phyloP scores from a whole-genome alignment of 768 basidiomycete genomes.

The Boletus vinaceobasis region DNA sequence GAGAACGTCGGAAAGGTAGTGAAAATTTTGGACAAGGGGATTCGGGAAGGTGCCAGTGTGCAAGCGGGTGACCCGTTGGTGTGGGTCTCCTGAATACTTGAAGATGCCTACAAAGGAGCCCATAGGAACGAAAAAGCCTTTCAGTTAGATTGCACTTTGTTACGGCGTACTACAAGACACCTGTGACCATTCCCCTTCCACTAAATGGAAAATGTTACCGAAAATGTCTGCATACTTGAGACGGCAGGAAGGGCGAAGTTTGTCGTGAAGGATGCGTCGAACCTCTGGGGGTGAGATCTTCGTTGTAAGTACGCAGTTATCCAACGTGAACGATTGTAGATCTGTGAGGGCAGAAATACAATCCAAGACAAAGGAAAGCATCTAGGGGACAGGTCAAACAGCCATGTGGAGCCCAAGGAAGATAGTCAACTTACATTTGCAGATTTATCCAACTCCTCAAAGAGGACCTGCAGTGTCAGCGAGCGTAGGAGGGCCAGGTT shows the following conservation, averaged over 20 bases:
- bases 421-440: background rate
- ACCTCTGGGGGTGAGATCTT: background rate
- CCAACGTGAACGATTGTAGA: conserved; percentile 4
- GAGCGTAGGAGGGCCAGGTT: conserved; percentile 7
- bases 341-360: background rate
- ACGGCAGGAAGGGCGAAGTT: background rate
- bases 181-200: conserved; percentile 8
- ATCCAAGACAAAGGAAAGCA: background rate
- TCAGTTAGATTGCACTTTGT: background rate
- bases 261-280: background rate
- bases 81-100: conserved; percentile 26
- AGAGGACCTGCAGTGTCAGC: background rate
- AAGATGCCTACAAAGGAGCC: no score
- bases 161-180: background rate
- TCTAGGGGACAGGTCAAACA: conserved; percentile 3
- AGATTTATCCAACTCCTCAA: no score
- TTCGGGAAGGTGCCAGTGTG: conserved; percentile 45
- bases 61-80: conserved; percentile 46
- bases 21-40: conserved; percentile 36
- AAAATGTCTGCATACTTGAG: background rate
- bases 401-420: background rate
- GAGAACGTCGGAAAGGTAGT: conserved; percentile 45
- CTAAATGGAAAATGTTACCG: background rate
- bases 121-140: background rate
- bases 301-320: no score